phyloP scores from a whole-genome alignment of 345 rosid species.

The Rhodamnia argentea region DNA sequence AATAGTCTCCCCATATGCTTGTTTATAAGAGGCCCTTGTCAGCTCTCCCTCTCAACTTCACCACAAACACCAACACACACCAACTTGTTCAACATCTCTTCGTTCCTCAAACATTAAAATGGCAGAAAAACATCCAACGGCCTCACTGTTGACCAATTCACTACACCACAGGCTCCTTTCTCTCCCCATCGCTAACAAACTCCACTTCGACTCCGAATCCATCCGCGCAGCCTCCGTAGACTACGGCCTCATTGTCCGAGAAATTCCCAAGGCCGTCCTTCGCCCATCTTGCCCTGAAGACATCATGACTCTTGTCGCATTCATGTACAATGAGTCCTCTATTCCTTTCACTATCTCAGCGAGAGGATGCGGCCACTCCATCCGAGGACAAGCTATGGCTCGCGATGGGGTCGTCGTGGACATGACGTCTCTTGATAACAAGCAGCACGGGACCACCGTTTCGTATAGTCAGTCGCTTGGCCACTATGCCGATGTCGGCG shows the following conservation, averaged over 20 bases:
- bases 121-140: not conserved
- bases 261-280: conserved; percentile 22
- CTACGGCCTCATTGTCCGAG: conserved; percentile 21
- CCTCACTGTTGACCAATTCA: not conserved
- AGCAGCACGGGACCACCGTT: not conserved
- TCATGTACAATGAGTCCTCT: conserved; percentile 1
- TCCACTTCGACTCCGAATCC: conserved; percentile 12
- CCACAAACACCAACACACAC: not conserved
- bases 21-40: not conserved
- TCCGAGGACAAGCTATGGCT: conserved; percentile 36
- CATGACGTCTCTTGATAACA: conserved; percentile 16
- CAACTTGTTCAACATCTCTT: not conserved
- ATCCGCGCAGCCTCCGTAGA: conserved; percentile 16
- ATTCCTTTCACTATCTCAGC: conserved; percentile 16
- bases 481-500: conserved; percentile 27
- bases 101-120: not conserved
- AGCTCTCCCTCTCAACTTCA: not conserved
- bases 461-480: not conserved
- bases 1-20: not conserved
- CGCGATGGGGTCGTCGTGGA: conserved; percentile 28
- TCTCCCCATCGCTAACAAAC: not conserved
- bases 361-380: conserved; percentile 33
- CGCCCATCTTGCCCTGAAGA: conserved; percentile 19
- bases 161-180: not conserved
- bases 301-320: conserved; percentile 9